Evolutionary conservation across 495 filamentous ascomycete genomes (phyloP), one percentile per base, ranked within the genome.

Genomic region (Umbilicaria muhlenbergii): DNA sequence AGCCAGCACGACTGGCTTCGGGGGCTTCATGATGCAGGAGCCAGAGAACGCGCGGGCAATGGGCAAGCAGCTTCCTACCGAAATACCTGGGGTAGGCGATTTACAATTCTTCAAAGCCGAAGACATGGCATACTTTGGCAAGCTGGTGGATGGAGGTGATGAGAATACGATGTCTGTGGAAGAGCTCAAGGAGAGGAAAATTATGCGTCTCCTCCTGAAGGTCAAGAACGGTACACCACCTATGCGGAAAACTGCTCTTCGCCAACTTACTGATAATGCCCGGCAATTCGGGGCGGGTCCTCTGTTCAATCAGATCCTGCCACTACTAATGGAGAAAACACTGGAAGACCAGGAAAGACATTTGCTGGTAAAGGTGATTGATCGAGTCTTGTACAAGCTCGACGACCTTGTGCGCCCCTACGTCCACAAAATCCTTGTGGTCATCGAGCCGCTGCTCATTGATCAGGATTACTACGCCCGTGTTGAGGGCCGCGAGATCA

Each of bases 171-270:
- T 99, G 67, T 83, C 75, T 34, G 86, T 96, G 11, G 92, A 99
- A 19, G 91, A 96, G 56, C 65, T 99, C 46, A 96, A 95, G 59
- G 88, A 99, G 64, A 73, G 92, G 36, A 99, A 99, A 64, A 99
- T 99, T 57, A 95, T 96, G 89, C 69, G 92, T 41, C 70, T 99
- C 37, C 68, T 99, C 34, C 68, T 99, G 42, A 99, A 96, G 64
- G 89, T 99, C 67, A 99, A 99, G 75, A 99, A 99, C 59, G 92
- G 92, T 46, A 96, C 92, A 28, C 92, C 92, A 38, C 88, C 92
- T 2, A 96, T 96, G 92, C 73, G 92, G 63, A 99, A 99, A 71
- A 96, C 92, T 36, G 92, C 92, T n/a, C 74, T 99, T 47, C 81
- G 92, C 60, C 92, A 96, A 56, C 75, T 99, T 41, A 99, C 92